These are phyloP conservation scores for Coemansia sp. DNA, from an alignment of 192 early-diverging fungal genomes.

Conservation along the genomic window DNA sequence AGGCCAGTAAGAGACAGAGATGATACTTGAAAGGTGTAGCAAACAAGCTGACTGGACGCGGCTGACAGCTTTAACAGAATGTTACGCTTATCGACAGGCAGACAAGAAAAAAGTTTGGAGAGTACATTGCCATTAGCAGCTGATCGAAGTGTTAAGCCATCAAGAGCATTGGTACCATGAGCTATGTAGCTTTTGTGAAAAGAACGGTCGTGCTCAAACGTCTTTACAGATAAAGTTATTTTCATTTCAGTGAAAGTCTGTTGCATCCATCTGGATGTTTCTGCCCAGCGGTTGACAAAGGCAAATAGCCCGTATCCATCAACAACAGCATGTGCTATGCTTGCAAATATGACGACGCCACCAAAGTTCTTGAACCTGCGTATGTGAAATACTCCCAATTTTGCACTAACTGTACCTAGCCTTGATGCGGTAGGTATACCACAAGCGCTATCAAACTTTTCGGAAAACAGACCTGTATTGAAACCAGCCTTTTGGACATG, in stretches of 20 bases:
- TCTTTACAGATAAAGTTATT: background rate
- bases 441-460: background rate
- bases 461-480: conserved; percentile 1
- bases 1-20: background rate
- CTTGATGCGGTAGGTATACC: background rate
- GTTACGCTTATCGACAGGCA: conserved; percentile 12
- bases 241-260: background rate
- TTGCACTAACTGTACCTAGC: background rate
- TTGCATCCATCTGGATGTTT: conserved; percentile 4
- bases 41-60: background rate
- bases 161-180: background rate
- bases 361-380: conserved; percentile 16
- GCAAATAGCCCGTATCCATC: conserved; percentile 16
- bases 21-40: conserved; percentile 17
- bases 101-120: conserved; percentile 3
- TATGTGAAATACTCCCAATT: conserved; percentile 5
- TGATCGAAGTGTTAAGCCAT: background rate
- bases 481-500: conserved; percentile 2
- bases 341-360: conserved; percentile 22
- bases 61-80: background rate
- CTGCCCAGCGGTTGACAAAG: conserved; percentile 27
- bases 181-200: background rate
- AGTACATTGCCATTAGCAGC: background rate
- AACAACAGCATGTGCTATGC: conserved; percentile 16
- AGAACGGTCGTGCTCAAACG: background rate